Conservation (phyloP, 208 protist genomes). For the Acanthamoeba sp. region DNA sequence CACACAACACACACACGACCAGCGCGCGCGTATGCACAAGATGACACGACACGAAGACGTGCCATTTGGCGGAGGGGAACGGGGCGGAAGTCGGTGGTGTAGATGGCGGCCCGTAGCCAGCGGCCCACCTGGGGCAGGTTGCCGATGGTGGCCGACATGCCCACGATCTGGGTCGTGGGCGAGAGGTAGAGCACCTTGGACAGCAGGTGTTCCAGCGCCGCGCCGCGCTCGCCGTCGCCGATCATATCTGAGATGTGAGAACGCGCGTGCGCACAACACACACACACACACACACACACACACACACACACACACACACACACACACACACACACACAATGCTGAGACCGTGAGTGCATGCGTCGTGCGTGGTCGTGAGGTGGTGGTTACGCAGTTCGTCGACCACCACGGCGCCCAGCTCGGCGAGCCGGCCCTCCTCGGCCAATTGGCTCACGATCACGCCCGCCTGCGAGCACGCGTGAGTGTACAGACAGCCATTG, state of each 20-base stretch:
- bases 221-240: constrained; percentile 86
- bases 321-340: too few relatives aligned
- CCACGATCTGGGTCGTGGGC: constrained; percentile 67
- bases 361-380: too few relatives aligned
- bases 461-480: constrained; percentile 81
- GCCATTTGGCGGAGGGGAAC: constrained; percentile 80
- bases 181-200: constrained; percentile 84
- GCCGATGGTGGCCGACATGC: constrained; percentile 88
- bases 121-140: constrained; percentile 81
- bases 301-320: too few relatives aligned
- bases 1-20: background rate
- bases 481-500: too few relatives aligned
- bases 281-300: too few relatives aligned
- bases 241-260: constrained; percentile 90
- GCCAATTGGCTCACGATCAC: constrained; percentile 85
- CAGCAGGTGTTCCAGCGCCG: constrained; percentile 88
- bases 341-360: too few relatives aligned
- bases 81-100: constrained; percentile 80
- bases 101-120: constrained; percentile 83
- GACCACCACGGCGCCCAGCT: constrained; percentile 88
- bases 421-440: constrained; percentile 78
- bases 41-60: background rate
- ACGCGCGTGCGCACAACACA: too few relatives aligned
- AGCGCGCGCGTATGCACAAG: background rate
- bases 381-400: constrained; percentile 90